Evolutionary conservation across 1,284 basidiomycete genomes (phyloP), one percentile per base, ranked within the genome.

Genomic region (Ganoderma lucidum): DNA sequence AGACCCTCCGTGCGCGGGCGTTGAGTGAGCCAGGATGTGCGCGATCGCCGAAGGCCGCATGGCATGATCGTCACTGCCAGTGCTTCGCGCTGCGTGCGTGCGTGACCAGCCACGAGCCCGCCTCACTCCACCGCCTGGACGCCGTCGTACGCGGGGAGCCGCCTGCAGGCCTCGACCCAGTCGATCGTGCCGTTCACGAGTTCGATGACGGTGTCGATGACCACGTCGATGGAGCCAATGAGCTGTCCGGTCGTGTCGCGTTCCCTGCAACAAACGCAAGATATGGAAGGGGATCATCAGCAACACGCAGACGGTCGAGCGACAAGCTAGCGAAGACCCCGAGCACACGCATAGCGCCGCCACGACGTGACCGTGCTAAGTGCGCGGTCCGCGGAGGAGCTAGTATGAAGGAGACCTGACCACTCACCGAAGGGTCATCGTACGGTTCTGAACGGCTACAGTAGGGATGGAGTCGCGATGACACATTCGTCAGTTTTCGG

Each of bases 171-270:
- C 73, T 90, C 90, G 19, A 85, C 79, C 97, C 97, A 99, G 73
- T 90, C 87, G 66, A 94, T 85, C 19, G 80, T 85, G 56, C 93
- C 94, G 74, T 91, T 83, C 42, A 94, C 91, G 65, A 97, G 87
- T 56, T 92, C 91, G 62, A 87, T 88, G 72, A 98, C 91, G 63
- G 93, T 90, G 62, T 84, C 84, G 76, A 98, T 91, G 67, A 99
- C 97, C 65, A 96, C 90, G 82, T 99, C 97, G 74, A 98, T 91
- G 65, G 87, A 78, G n/a, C 96, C 97, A 78, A 99, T 98, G 68
- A 95, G 86, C 82, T 99, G 97, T 63, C 92, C 87, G 63, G 94
- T 99, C 62, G 96, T 96, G 82, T 99, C 97, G 66, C 97, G 93
- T 82, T 99, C 97, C 75, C 93, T 95, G 74, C 78, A 68, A 67